Evolutionary conservation across 345 rosid genomes (phyloP).

Genomic region (Triadica sebifera): DNA sequence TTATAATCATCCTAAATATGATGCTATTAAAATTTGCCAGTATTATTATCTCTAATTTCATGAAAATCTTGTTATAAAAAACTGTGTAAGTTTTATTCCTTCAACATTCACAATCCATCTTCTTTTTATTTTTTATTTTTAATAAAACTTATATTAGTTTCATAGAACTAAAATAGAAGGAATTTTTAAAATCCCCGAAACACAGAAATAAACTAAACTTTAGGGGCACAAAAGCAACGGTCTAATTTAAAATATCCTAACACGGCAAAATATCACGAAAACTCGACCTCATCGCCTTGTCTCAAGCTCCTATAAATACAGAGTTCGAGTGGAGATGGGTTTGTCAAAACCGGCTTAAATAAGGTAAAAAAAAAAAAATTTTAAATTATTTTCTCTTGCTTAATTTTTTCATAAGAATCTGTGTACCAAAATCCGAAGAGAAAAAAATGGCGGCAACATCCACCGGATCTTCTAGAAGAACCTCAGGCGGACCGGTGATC

Average conservation of each 20-base stretch:
- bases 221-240: not conserved
- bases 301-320: slow-evolving; percentile 40
- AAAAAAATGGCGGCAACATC: slow-evolving; percentile 44
- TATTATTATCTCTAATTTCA: too few species aligned
- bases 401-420: too few species aligned
- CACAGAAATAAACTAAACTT: not conserved
- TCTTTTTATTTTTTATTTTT: too few species aligned
- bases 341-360: slow-evolving; percentile 38
- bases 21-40: too few species aligned
- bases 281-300: not conserved
- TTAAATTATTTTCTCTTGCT: too few species aligned
- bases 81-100: too few species aligned
- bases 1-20: too few species aligned
- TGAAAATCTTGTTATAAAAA: too few species aligned
- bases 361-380: too few species aligned
- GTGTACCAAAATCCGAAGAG: not conserved
- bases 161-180: not conserved
- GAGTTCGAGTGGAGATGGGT: slow-evolving; percentile 35
- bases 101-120: too few species aligned
- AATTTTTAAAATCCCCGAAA: not conserved
- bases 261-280: slow-evolving; percentile 16
- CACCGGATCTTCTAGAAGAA: slow-evolving; percentile 36
- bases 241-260: not conserved
- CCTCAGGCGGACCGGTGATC: slow-evolving; percentile 31
- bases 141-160: too few species aligned